Evolutionary conservation across 768 basidiomycete species (phyloP).

Genomic region (Lentinula sp.): DNA sequence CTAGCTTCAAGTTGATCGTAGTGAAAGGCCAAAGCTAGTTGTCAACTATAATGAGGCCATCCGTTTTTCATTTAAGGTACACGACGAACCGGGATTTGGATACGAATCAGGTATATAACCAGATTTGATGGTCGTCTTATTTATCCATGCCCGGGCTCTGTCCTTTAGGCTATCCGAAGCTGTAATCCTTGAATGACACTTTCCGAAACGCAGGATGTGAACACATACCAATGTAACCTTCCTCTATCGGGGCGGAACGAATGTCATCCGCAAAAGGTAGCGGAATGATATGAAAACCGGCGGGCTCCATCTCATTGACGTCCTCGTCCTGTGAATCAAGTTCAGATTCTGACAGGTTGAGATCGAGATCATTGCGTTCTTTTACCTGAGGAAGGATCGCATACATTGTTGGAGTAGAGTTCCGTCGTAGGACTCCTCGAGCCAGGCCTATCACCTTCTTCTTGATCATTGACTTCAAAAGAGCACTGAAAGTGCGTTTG

Average conservation of each 20-base stretch:
- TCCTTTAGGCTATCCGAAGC: slow-evolving; percentile 66
- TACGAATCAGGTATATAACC: slow-evolving; percentile 82
- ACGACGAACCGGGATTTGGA: slow-evolving; percentile 77
- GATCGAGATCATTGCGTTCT: background rate
- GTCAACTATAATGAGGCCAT: background rate
- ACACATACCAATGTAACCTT: slow-evolving; percentile 53
- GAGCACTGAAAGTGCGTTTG: slow-evolving; percentile 84
- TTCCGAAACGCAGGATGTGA: background rate
- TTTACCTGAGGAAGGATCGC: slow-evolving; percentile 81
- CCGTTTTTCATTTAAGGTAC: background rate
- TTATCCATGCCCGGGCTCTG: slow-evolving; percentile 66
- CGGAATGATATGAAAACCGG: slow-evolving; percentile 89
- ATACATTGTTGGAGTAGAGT: slow-evolving; percentile 73
- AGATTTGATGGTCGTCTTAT: slow-evolving; percentile 67
- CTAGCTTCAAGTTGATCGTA: slow-evolving; percentile 88
- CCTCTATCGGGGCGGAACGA: slow-evolving; percentile 65
- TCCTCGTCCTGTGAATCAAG: slow-evolving; percentile 53
- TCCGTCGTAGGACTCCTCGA: slow-evolving; percentile 60
- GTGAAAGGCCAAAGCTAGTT: slow-evolving; percentile 74
- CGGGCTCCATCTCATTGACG: slow-evolving; percentile 65
- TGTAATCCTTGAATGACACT: slow-evolving; percentile 20
- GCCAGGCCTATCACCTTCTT: slow-evolving; percentile 83
- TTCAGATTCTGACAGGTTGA: background rate
- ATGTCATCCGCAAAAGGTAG: slow-evolving; percentile 97
- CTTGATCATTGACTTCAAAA: slow-evolving; percentile 76